phyloP scores from a whole-genome alignment of 257 asterid species.

The Sherardia arvensis region DNA sequence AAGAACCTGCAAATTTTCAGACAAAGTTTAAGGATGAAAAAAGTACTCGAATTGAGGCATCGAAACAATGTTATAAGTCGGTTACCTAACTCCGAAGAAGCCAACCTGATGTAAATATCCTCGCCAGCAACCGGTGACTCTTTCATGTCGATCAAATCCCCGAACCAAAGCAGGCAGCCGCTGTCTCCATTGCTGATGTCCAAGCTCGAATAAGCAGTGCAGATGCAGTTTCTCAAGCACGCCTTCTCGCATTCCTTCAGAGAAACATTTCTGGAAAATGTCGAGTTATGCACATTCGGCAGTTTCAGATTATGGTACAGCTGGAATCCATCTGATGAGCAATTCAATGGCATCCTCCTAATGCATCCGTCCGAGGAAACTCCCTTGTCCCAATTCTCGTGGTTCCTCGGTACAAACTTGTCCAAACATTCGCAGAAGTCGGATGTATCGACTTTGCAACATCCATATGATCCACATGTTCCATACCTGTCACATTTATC shows the following conservation, averaged over 20 bases:
- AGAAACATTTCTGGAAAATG: neutral
- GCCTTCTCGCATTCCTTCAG: constrained; percentile 10
- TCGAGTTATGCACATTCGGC: constrained; percentile 13
- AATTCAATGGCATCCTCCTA: constrained; percentile 3
- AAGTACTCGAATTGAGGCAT: neutral
- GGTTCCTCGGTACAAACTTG: constrained; percentile 20
- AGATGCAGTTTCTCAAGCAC: constrained; percentile 19
- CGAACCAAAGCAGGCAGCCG: constrained; percentile 27
- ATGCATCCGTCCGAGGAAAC: constrained; percentile 23
- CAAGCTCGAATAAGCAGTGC: constrained; percentile 23
- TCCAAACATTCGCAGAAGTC: constrained; percentile 30
- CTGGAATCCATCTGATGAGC: constrained; percentile 15
- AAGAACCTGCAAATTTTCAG: neutral
- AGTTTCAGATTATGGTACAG: constrained; percentile 13
- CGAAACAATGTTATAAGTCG: neutral
- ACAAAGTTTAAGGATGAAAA: neutral
- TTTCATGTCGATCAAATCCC: constrained; percentile 20
- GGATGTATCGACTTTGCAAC: constrained; percentile 18
- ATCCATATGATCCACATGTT: constrained; percentile 32
- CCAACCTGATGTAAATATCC: constrained; percentile 23
- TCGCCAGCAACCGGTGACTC: neutral
- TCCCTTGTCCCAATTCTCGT: constrained; percentile 15
- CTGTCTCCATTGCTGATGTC: constrained; percentile 21
- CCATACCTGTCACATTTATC: constrained; percentile 31
- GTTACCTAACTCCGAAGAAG: constrained; percentile 17